Evolutionary conservation across 2,329 filamentous ascomycete species (phyloP).

Genomic region (Dothistroma pini): DNA sequence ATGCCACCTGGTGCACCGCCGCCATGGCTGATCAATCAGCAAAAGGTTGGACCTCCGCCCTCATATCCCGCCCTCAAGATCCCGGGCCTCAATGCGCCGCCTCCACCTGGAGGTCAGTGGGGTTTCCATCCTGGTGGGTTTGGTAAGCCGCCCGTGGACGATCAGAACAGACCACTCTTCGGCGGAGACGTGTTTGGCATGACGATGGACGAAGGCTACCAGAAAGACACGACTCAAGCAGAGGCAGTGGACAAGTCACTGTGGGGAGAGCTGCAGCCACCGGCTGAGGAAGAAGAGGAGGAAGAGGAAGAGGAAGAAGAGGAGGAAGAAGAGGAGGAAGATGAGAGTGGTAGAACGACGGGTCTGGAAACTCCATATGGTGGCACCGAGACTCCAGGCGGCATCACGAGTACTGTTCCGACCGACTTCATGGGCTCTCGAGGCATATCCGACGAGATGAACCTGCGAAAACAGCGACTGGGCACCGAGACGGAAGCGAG

Average conservation of each 20-base stretch:
- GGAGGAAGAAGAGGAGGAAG: conserved; percentile 68
- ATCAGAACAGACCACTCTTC: conserved; percentile 85
- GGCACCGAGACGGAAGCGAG: conserved; percentile 87
- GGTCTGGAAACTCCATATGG: conserved; percentile 64
- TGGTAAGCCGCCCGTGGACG: conserved; percentile 92
- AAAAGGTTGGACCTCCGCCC: conserved; percentile 86
- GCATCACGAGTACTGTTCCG: conserved; percentile 73
- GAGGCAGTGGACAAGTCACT: conserved; percentile 82
- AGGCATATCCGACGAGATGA: conserved; percentile 80
- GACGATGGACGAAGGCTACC: conserved; percentile 53
- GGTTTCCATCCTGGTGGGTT: conserved; percentile 94
- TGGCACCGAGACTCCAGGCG: conserved; percentile 76
- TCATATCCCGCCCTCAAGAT: conserved; percentile 96
- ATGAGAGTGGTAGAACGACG: conserved; percentile 51
- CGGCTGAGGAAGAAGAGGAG: conserved; percentile 54
- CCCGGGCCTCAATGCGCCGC: conserved; percentile 87
- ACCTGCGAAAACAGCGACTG: conserved; percentile 79
- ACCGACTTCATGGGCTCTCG: conserved; percentile 74
- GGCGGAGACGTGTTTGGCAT: conserved; percentile 94
- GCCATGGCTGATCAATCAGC: conserved; percentile 96
- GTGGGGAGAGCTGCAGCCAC: conserved; percentile 87
- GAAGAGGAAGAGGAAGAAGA: conserved; percentile 65
- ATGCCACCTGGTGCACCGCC: conserved; percentile 91
- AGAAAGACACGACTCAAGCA: conserved; percentile 52
- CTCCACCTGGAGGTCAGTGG: conserved; percentile 85